Base-by-base conservation (phyloP, 108 stramenopile species). In the Fistulifera pelliculosa region DNA sequence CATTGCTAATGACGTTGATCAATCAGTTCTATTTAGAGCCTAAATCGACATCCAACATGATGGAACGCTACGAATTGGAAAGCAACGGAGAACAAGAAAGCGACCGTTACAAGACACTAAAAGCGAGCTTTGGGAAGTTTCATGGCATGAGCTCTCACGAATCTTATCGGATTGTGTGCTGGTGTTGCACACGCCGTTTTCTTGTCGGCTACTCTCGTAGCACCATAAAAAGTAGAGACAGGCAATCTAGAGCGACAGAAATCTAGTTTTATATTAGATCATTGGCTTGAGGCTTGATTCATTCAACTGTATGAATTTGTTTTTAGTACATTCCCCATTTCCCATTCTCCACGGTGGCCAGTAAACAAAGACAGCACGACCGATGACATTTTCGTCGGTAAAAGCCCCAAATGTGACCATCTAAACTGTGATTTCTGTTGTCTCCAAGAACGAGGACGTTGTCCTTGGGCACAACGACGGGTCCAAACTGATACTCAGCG, bases 291-390 rank as follows among this genome's bases (percentile, higher is more conserved):
- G n/a, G n/a, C n/a, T n/a, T n/a, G n/a, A n/a, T n/a, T n/a, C n/a
- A n/a, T n/a, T n/a, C n/a, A n/a, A n/a, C n/a, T n/a, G n/a, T n/a
- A n/a, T n/a, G n/a, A n/a, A 41, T 21, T 45, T 45, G 44, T 45
- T 21, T 18, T 50, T 74, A 74, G 38, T 62, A 90, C 87, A 90
- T 80, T 39, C 83, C 85, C 60, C 62, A 39, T 79, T 85, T 22
- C 93, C 93, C 15, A 87, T 51, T 67, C 93, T 71, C 85, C 87
- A 85, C 19, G 89, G 90, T 17, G 93, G 93, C 93, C 93, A 94
- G 56, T 91, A 91, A 27, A 83, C 75, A 59, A 90, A 88, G 10
- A 95, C 84, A 27, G 90, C 94, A 57, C 80, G 64, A 16, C 81
- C 65, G 61, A 82, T 71, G 23, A 84, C 58, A 74, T 85, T 76